Base-by-base conservation (phyloP, 1,139 yeast species). In the Sugiyamaella japonica region DNA sequence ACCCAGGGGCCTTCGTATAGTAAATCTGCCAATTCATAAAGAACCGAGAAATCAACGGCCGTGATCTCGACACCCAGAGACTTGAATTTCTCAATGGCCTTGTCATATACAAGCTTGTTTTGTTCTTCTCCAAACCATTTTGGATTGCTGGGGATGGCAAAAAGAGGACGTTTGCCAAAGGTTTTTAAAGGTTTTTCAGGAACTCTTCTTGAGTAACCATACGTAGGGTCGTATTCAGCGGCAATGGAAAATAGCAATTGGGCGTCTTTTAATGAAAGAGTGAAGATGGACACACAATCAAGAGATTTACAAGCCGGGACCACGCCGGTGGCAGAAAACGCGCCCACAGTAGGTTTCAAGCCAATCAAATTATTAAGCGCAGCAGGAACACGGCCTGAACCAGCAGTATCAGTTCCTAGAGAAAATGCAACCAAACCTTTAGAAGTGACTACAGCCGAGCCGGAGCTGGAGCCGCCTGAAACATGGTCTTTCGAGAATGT, bases 1-100 rank as follows among this genome's bases (percentile, higher is more conserved):
- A 93, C 98, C 99, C 99, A 93, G n/a, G 98, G 89, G 55, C 99
- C 99, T 66, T 91, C 97, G 70, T 93, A 93, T 44, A 93, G 79
- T 67, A 93, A 86, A 62, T 81, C 81, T n/a, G 98, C 99, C 58
- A 93, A 78, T 47, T 86, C 87, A 59, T 87, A 75, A 49, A 93
- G 77, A 9, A 90, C 86, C 10, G 84, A 73, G 66, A 91, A 89
- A 71, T 89, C 90, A 40, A 84, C 71, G 9, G 84, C 74, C 12
- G 80, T 78, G 42, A 87, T 71, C 52, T 79, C 80, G 38, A 86
- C 88, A 39, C 87, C 84, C 15, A 78, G 66, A 28, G 73, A 66
- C 45, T 77, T 71, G 62, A 90, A 79, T 43, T 76, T 73, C 32
- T 77, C 77, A 29, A 90, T 77, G 1, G 96, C 90, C 32, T 75